Evolutionary conservation across 192 early-diverging fungal genomes (phyloP).

Genomic region (Coemansia sp.): DNA sequence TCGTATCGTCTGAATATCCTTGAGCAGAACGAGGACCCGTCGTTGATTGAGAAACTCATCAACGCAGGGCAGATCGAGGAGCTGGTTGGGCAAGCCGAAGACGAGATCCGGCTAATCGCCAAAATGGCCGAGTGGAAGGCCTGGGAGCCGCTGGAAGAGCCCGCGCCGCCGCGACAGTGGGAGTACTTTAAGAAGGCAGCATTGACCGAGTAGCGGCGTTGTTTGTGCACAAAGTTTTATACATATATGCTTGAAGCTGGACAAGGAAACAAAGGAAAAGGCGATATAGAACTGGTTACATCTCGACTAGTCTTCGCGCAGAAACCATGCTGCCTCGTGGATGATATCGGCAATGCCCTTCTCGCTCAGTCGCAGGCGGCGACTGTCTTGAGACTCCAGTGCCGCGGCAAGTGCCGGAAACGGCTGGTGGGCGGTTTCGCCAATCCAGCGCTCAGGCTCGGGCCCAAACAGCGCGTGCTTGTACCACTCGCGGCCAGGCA

Average conservation of each 20-base stretch:
- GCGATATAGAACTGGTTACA: too few species aligned
- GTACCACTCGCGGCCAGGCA: slow-evolving; percentile 58
- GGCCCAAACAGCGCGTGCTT: slow-evolving; percentile 60
- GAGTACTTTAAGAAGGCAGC: slow-evolving; percentile 54
- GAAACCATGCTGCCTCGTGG: slow-evolving; percentile 45
- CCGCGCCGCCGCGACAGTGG: slow-evolving; percentile 81
- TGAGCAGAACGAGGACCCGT: slow-evolving; percentile 66
- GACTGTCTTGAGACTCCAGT: slow-evolving; percentile 33
- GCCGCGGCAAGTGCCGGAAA: slow-evolving; percentile 58
- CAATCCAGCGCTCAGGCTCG: slow-evolving; percentile 27
- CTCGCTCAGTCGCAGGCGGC: slow-evolving; percentile 19
- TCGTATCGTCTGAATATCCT: slow-evolving; percentile 71
- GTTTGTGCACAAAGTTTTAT: too few species aligned
- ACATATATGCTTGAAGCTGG: too few species aligned
- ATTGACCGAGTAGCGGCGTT: slow-evolving; percentile 15
- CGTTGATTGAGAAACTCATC: slow-evolving; percentile 73
- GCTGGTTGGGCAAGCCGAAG: slow-evolving; percentile 80
- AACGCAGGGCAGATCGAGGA: slow-evolving; percentile 88
- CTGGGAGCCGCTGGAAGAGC: slow-evolving; percentile 80
- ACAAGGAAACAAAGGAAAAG: too few species aligned
- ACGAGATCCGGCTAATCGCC: slow-evolving; percentile 75
- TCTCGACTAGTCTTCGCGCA: slow-evolving; percentile 40
- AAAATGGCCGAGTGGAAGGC: slow-evolving; percentile 88
- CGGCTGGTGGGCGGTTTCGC: slow-evolving; percentile 44
- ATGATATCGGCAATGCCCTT: slow-evolving; percentile 33